Percentiles rank a stretch among this genome's conserved stretches.
Conservation (phyloP, 495 filamentous ascomycete species). For the Tuber borchii region DNA sequence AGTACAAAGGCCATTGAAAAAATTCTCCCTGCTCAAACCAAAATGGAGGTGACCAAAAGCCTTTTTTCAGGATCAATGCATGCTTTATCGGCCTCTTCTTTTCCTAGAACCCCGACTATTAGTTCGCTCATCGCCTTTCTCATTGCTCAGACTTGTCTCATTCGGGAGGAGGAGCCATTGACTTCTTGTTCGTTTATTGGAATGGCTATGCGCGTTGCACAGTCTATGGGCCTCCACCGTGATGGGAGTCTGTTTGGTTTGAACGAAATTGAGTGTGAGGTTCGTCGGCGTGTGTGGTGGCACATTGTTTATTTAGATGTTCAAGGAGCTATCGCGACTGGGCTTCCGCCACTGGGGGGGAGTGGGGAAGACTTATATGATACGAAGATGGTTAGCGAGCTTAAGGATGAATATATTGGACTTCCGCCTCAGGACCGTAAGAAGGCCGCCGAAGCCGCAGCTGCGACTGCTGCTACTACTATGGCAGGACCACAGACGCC, state of each 20-base stretch:
- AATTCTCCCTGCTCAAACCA: slow-evolving; percentile 2
- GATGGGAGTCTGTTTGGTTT: slow-evolving; percentile 63
- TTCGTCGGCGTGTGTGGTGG: slow-evolving; percentile 66
- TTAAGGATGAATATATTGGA: slow-evolving; percentile 37
- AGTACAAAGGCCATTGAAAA: slow-evolving; percentile 19
- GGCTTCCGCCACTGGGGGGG: slow-evolving; percentile 37
- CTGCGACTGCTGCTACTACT: neutral
- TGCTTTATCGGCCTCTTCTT: slow-evolving; percentile 23
- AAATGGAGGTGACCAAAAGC: slow-evolving; percentile 19
- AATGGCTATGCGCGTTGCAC: slow-evolving; percentile 46
- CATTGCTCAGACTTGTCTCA: slow-evolving; percentile 36
- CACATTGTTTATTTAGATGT: slow-evolving; percentile 62
- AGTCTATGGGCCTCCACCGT: slow-evolving; percentile 66
- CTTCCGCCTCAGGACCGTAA: slow-evolving; percentile 6
- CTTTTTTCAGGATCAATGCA: slow-evolving; percentile 31
- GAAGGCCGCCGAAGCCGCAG: neutral
- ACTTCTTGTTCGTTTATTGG: slow-evolving; percentile 38
- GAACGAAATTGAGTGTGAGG: slow-evolving; percentile 60
- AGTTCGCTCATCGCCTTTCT: slow-evolving; percentile 36
- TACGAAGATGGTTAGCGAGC: slow-evolving; percentile 38
- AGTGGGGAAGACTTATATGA: slow-evolving; percentile 36
- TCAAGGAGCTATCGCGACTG: slow-evolving; percentile 41
- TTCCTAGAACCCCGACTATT: slow-evolving; percentile 33
- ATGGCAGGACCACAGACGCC: slow-evolving; percentile 14
- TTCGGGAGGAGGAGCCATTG: slow-evolving; percentile 38